Conservation (phyloP, 2,329 filamentous ascomycete species). For the Chalara sp. region DNA sequence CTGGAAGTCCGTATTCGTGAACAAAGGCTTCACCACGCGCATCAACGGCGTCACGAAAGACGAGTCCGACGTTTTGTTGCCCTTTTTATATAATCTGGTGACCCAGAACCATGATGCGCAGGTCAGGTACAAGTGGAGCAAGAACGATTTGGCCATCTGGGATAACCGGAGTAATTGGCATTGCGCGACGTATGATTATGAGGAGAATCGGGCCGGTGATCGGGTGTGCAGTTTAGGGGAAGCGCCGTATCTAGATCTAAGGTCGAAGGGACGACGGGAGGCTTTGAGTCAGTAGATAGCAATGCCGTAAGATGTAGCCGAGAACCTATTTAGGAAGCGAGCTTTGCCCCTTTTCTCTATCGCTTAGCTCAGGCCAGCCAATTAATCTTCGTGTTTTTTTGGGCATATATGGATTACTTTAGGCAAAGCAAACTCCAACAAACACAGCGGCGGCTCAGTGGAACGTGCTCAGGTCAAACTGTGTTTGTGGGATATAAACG, state of each 20-base stretch:
- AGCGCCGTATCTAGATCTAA: not conserved
- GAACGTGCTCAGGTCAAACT: too few relatives aligned
- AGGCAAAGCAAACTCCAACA: too few relatives aligned
- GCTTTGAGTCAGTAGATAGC: not conserved
- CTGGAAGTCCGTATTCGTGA: not conserved
- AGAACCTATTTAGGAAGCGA: not conserved
- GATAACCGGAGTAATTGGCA: slow-evolving; percentile 40
- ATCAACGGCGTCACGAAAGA: slow-evolving; percentile 36
- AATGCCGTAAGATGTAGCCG: not conserved
- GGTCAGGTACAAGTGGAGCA: slow-evolving; percentile 45
- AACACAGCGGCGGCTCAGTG: too few relatives aligned
- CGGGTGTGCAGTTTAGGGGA: not conserved
- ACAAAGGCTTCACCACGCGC: slow-evolving; percentile 28
- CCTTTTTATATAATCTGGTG: slow-evolving; percentile 34
- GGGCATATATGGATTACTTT: too few relatives aligned
- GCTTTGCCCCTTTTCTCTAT: too few relatives aligned
- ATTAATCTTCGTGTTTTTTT: too few relatives aligned
- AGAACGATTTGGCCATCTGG: slow-evolving; percentile 56
- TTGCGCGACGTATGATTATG: slow-evolving; percentile 9
- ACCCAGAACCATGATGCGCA: slow-evolving; percentile 51
- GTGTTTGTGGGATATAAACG: too few relatives aligned
- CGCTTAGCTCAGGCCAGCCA: too few relatives aligned
- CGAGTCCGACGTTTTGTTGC: slow-evolving; percentile 38
- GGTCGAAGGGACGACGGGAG: not conserved
- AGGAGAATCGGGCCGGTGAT: not conserved